Evolutionary conservation across 2,329 filamentous ascomycete species (phyloP).

Genomic region (Beauveria bassiana): DNA sequence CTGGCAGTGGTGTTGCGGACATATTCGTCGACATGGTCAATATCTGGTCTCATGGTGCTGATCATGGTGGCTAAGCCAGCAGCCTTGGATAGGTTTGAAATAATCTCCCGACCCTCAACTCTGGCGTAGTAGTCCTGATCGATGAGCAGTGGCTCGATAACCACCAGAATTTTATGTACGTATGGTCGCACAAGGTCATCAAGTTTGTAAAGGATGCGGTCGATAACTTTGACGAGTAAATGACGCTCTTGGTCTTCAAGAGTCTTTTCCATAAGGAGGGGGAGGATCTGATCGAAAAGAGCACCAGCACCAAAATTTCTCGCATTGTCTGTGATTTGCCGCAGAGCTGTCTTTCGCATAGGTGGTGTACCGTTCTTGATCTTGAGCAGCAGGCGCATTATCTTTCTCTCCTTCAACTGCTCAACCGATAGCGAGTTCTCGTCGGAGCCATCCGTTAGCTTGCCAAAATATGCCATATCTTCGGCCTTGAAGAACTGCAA

Average conservation of each 20-base stretch:
- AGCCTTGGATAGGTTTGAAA: slow-evolving; percentile 94
- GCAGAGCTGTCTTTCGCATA: slow-evolving; percentile 95
- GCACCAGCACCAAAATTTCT: slow-evolving; percentile 90
- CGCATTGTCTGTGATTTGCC: slow-evolving; percentile 95
- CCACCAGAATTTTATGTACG: slow-evolving; percentile 96
- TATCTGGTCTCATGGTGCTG: slow-evolving; percentile 97
- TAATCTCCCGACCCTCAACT: slow-evolving; percentile 96
- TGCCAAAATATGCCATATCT: slow-evolving; percentile 98
- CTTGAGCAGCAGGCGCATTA: slow-evolving; percentile 92
- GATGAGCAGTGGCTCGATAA: slow-evolving; percentile 97
- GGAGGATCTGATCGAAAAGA: slow-evolving; percentile 95
- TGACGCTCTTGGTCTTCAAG: slow-evolving; percentile 97
- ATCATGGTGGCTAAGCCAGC: slow-evolving; percentile 98
- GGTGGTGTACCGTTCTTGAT: slow-evolving; percentile 99
- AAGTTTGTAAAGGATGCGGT: slow-evolving; percentile 95
- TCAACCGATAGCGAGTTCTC: slow-evolving; percentile 90
- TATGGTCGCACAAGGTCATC: slow-evolving; percentile 94
- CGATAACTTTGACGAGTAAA: slow-evolving; percentile 97
- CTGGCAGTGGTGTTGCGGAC: slow-evolving; percentile 95
- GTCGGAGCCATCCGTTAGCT: slow-evolving; percentile 88
- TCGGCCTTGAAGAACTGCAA: slow-evolving; percentile 97
- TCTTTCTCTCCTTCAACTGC: slow-evolving; percentile 95
- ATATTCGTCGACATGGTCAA: slow-evolving; percentile 97
- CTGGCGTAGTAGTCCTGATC: slow-evolving; percentile 99
- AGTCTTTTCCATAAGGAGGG: slow-evolving; percentile 95